phyloP scores from a whole-genome alignment of 2,329 filamentous ascomycete genomes.

The Beauveria rudraprayagi region DNA sequence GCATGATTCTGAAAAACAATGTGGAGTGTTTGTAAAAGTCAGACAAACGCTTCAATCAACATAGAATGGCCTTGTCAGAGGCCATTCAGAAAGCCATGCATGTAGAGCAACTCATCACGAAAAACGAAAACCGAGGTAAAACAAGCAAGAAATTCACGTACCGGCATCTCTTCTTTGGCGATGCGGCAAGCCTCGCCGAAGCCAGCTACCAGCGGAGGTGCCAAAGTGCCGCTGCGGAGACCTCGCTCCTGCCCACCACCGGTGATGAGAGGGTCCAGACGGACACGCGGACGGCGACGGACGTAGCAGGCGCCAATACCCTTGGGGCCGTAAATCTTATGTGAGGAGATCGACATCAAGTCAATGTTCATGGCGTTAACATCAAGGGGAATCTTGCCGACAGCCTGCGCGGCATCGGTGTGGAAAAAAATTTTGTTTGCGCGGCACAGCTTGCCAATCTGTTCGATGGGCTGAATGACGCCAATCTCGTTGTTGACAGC shows the following conservation, averaged over 20 bases:
- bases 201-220: slow-evolving; percentile 79
- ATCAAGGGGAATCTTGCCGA: slow-evolving; percentile 95
- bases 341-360: slow-evolving; percentile 95
- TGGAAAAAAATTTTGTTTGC: slow-evolving; percentile 96
- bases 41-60: slow-evolving; percentile 64
- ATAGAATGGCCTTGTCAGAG: slow-evolving; percentile 48
- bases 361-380: slow-evolving; percentile 98
- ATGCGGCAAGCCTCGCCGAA: slow-evolving; percentile 95
- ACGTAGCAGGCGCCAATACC: slow-evolving; percentile 96
- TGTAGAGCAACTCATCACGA: slow-evolving; percentile 77
- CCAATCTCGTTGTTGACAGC: slow-evolving; percentile 99
- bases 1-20: slow-evolving; percentile 12
- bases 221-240: slow-evolving; percentile 85
- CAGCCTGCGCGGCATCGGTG: slow-evolving; percentile 90
- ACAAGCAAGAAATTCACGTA: slow-evolving; percentile 43
- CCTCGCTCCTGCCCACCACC: slow-evolving; percentile 95
- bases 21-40: slow-evolving; percentile 24
- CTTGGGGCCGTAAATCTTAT: slow-evolving; percentile 98
- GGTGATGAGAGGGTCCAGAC: slow-evolving; percentile 90
- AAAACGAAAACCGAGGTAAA: slow-evolving; percentile 28
- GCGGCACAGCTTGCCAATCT: slow-evolving; percentile 89
- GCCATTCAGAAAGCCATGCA: slow-evolving; percentile 85
- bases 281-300: slow-evolving; percentile 82
- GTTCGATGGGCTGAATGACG: slow-evolving; percentile 90
- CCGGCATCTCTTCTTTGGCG: slow-evolving; percentile 80